These are phyloP conservation scores for Irpex lacteus DNA, from an alignment of 1,284 basidiomycete genomes.

Conservation along the genomic window DNA sequence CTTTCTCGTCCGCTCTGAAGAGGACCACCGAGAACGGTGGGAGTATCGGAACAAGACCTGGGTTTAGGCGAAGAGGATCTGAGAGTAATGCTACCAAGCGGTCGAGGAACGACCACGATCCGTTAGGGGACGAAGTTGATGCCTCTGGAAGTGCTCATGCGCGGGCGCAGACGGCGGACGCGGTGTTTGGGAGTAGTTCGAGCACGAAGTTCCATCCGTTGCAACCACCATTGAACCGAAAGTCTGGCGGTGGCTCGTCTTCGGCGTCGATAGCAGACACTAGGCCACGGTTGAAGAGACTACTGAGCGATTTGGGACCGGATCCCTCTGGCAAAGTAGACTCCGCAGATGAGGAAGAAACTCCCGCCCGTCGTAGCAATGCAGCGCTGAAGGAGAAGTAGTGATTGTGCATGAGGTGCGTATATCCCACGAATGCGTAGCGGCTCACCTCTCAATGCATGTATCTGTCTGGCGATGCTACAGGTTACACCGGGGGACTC, in stretches of 20 bases:
- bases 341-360: background rate
- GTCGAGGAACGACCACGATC: conserved; percentile 25
- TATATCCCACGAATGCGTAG: background rate
- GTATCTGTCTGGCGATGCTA: background rate
- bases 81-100: conserved; percentile 19
- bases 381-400: conserved; percentile 30
- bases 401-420: conserved; percentile 57
- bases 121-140: conserved; percentile 12
- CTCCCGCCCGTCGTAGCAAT: background rate
- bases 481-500: conserved; percentile 76
- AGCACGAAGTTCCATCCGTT: conserved; percentile 16
- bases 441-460: background rate
- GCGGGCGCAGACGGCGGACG: conserved; percentile 25
- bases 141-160: conserved; percentile 16
- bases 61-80: conserved; percentile 26
- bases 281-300: conserved; percentile 29
- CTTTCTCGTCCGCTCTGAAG: conserved; percentile 28
- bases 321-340: background rate
- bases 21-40: conserved; percentile 17
- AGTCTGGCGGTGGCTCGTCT: conserved; percentile 11
- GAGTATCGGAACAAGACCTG: conserved; percentile 16
- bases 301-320: conserved; percentile 22
- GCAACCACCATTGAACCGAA: conserved; percentile 8
- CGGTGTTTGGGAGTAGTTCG: conserved; percentile 13
- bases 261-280: conserved; percentile 25